These are phyloP conservation scores for Lantana camara DNA, from an alignment of 257 asterid genomes.

Conservation along the genomic window DNA sequence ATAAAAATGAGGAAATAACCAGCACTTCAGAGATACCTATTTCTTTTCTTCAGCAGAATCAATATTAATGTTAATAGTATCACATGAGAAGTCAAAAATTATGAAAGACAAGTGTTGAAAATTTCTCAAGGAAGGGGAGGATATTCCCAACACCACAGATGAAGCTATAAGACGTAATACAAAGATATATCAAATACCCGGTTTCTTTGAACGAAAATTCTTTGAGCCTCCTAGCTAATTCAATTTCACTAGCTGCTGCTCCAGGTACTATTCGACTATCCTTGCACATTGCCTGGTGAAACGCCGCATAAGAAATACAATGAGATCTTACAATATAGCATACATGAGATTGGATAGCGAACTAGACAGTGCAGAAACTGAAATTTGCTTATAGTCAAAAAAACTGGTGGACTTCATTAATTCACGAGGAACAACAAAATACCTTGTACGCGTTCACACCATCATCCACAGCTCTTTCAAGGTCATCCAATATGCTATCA, in stretches of 20 bases:
- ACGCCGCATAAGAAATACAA: conserved; percentile 19
- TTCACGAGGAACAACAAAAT: conserved; percentile 5
- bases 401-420: conserved; percentile 2
- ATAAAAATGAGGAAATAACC: not conserved
- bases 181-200: conserved; percentile 55
- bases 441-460: conserved; percentile 98
- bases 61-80: not conserved
- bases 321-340: conserved; percentile 17
- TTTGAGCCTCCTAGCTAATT: conserved; percentile 85
- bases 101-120: conserved; percentile 2
- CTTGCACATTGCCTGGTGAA: conserved; percentile 92
- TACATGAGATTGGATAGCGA: not conserved
- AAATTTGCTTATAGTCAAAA: not conserved
- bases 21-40: not conserved
- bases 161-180: not conserved
- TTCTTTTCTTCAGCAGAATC: not conserved
- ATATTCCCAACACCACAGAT: conserved; percentile 1
- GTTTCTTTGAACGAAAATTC: conserved; percentile 92
- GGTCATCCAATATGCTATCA: conserved; percentile 93
- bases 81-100: conserved; percentile 5
- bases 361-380: conserved; percentile 3
- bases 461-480: conserved; percentile 93
- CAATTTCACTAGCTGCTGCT: conserved; percentile 99
- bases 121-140: not conserved
- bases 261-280: conserved; percentile 94